Evolutionary conservation across 805 yeast genomes (phyloP), one percentile per base, ranked within the genome.

Genomic region (Cyberlindnera americana): DNA sequence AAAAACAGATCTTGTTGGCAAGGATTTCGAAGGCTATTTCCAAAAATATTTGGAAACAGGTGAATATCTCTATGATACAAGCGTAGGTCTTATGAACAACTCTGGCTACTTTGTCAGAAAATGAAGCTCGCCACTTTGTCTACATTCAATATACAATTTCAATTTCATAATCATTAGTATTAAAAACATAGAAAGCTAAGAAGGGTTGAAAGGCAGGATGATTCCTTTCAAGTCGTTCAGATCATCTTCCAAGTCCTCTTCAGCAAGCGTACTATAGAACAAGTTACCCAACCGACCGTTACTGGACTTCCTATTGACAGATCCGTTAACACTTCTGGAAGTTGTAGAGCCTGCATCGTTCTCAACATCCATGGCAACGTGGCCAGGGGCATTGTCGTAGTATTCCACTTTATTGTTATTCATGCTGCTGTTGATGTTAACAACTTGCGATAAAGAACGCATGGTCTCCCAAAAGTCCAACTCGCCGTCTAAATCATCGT

Each of bases 11-110:
- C 33, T 61, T 1, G 53, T 79, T 15, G 62, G 64, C 11, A 62
- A 66, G 15, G 73, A 74, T 7, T 61, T 75, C 5, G 71, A 70
- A 48, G 64, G 67, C 27, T 79, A 78, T 51, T 67, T 81, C 5
- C 64, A 66, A 25, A 81, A 78, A 56, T 93, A 90, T 58, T 70
- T 93, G 47, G 83, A 78, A 37, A 57, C 81, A 21, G 99, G 99
- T n/a, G 99, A 93, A 56, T 78, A 79, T 61, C 65, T 83, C 3
- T 79, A 82, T 49, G 96, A 89, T 56, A 73, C 77, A 40, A 67
- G 83, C 16, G 81, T 83, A 10, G 82, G 84, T 4, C 69, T 77
- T 48, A 73, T 88, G 69, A 77, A 81, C 29, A 69, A 81, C 6
- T 84, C 95, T 2, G 73, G 76, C 15, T 87, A 82, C 63, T 93